Base-by-base conservation (phyloP, 2,329 filamentous ascomycete genomes). In the Alternaria sp. region DNA sequence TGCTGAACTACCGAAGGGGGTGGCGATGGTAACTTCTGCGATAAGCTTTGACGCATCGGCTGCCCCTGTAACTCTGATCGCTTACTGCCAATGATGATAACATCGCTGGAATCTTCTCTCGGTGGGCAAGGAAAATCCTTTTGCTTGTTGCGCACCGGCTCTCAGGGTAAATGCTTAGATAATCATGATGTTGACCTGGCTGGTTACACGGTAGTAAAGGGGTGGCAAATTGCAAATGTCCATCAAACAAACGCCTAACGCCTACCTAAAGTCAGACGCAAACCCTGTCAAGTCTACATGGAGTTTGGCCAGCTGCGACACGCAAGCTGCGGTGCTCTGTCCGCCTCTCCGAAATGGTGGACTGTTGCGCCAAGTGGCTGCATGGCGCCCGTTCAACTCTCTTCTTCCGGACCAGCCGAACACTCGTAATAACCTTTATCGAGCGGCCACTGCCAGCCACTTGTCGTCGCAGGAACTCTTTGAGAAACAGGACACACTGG, bases 261-360 rank as follows among this genome's bases (percentile, higher is more conserved):
- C 56, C 51, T 54, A 53, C 40, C 58, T 55, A 54, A 60, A 60
- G 58, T 61, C 64, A 64, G 56, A 65, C 52, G 57, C 41, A 44
- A 70, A 69, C 63, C 69, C 62, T 72, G 72, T 46, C 51, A 17
- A 42, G 52, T 64, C 70, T 71, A 75, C 73, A 72, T 76, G 72
- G 70, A 59, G 39, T 41, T 42, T 41, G 59, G 62, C 54, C 62
- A 69, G 65, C 60, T 72, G 66, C 60, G 56, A 58, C 26, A 42
- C 24, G 56, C 45, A 34, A 33, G 54, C 34, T 40, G 56, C 53
- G 51, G 62, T 61, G 59, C 36, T 55, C n/a, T 29, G 33, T 56
- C 54, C 62, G 60, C 26, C 45, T 37, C 53, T 63, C 60, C 64
- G 60, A 65, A 67, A 56, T 62, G 46, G 58, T 63, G 54, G 54